Evolutionary conservation across 1,284 basidiomycete species (phyloP).

Genomic region (Ganoderma lucidum): DNA sequence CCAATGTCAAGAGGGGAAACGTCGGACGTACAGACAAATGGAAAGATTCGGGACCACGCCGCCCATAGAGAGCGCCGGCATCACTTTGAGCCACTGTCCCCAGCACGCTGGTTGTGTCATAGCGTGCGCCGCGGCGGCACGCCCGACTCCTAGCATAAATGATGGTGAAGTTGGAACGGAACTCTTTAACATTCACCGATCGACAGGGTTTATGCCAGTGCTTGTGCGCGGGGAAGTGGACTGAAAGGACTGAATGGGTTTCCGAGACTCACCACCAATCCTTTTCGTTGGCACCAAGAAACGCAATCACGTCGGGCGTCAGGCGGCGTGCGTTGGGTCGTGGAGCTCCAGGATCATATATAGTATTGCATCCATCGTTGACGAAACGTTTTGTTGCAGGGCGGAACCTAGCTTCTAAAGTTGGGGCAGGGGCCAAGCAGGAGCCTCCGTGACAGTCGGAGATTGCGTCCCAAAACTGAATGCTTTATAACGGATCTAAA

Average conservation of each 20-base stretch:
- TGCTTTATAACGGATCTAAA: background rate
- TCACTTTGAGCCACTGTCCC: background rate
- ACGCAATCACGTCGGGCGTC: slow-evolving; percentile 6
- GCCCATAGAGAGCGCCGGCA: background rate
- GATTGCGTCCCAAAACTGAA: background rate
- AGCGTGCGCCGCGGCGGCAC: background rate
- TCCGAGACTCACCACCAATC: background rate
- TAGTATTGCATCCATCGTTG: background rate
- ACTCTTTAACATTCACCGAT: background rate
- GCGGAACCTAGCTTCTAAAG: background rate
- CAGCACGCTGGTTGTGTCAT: background rate
- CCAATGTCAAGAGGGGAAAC: background rate
- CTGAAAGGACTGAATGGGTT: background rate
- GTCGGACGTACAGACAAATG: background rate
- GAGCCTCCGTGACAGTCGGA: slow-evolving; percentile 2
- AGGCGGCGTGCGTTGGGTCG: background rate
- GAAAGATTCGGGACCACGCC: slow-evolving; percentile 1
- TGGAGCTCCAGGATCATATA: background rate
- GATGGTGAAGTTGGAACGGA: background rate
- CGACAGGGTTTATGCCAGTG: background rate
- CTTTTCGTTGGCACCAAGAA: background rate
- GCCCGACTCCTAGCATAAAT: slow-evolving; percentile 1
- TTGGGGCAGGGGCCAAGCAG: background rate
- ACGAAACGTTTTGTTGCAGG: background rate
- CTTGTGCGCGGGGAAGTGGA: background rate